These are phyloP conservation scores for Carnegiea gigantea DNA, from an alignment of 179 eudicot genomes.

Conservation along the genomic window DNA sequence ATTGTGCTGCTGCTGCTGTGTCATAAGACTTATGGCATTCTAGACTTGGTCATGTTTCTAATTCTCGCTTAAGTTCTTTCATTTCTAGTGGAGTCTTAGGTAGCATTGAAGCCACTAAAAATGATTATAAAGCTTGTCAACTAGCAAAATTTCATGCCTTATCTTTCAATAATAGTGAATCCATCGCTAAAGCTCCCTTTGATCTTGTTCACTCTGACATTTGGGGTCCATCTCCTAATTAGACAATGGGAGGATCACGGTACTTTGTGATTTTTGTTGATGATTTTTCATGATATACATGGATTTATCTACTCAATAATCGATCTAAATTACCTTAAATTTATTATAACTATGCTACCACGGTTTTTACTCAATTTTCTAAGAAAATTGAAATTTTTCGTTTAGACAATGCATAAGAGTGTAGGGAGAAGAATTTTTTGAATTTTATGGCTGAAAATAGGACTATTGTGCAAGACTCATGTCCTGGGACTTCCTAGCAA, in stretches of 20 bases:
- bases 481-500: background rate
- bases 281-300: too few relatives aligned
- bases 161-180: too few relatives aligned
- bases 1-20: background rate
- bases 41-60: background rate
- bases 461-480: background rate
- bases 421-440: background rate
- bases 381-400: background rate
- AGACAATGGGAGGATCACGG: too few relatives aligned
- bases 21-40: slow-evolving; percentile 8
- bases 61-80: background rate
- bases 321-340: too few relatives aligned
- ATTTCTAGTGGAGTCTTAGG: slow-evolving; percentile 15
- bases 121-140: background rate
- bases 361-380: background rate
- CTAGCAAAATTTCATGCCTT: too few relatives aligned
- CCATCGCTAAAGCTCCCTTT: too few relatives aligned
- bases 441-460: slow-evolving; percentile 1
- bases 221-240: too few relatives aligned
- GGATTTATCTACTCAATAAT: too few relatives aligned
- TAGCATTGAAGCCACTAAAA: background rate
- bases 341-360: background rate
- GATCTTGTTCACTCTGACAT: too few relatives aligned
- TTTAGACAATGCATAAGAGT: background rate
- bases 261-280: too few relatives aligned